Percentiles rank a stretch among this genome's conserved stretches.
Conservation (phyloP, 2,329 filamentous ascomycete species). For the Colletotrichum paranaense region DNA sequence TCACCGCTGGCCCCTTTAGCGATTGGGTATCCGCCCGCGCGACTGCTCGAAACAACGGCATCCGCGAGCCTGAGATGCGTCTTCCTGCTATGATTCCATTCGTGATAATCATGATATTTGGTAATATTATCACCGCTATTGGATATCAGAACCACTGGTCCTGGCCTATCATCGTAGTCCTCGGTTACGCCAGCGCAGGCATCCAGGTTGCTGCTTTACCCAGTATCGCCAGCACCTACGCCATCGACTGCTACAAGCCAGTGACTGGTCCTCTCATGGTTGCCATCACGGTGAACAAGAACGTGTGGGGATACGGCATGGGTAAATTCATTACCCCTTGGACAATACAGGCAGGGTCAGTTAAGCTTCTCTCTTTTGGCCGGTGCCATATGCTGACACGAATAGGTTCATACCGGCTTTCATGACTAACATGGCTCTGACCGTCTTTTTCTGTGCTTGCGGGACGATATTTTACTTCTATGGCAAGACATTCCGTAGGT, state of each 20-base stretch:
- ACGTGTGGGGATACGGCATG: background rate
- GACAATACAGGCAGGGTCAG: background rate
- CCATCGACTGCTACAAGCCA: constrained; percentile 74
- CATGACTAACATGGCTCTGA: background rate
- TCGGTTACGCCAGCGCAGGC: constrained; percentile 54
- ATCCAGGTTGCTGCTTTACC: constrained; percentile 61
- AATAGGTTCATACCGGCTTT: background rate
- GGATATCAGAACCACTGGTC: constrained; percentile 60
- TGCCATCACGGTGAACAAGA: background rate
- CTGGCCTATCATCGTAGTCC: constrained; percentile 59
- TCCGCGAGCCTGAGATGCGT: constrained; percentile 61
- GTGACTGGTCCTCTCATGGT: constrained; percentile 57
- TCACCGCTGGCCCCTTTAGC: constrained; percentile 40
- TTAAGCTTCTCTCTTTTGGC: background rate
- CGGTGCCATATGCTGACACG: background rate
- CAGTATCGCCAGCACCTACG: constrained; percentile 68
- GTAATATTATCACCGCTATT: constrained; percentile 55
- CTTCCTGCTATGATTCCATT: constrained; percentile 58
- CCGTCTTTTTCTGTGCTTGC: background rate
- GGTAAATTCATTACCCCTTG: background rate
- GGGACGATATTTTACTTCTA: background rate
- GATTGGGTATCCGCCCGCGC: constrained; percentile 54
- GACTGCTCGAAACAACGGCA: constrained; percentile 55
- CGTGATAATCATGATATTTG: constrained; percentile 56
- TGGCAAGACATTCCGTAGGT: background rate